Base-by-base conservation (phyloP, 176 grass and related monocot genomes). In the Cenchrus americanus region DNA sequence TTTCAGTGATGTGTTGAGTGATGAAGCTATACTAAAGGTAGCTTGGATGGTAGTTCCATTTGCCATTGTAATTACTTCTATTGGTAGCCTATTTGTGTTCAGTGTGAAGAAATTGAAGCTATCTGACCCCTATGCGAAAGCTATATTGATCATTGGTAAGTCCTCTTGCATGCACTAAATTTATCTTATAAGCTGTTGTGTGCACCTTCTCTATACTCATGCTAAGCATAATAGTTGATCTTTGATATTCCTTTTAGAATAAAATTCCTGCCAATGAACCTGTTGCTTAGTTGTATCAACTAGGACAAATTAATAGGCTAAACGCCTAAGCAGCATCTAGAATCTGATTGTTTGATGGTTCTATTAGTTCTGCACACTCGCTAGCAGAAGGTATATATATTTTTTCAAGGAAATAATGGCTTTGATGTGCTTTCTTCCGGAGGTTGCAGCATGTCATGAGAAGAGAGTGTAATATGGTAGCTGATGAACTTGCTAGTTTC, bases 41-140 rank as follows among this genome's bases (percentile, higher is more conserved):
- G 87, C 96, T 87, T 99, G 96, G 96, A 87, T 99, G 87, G 85
- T 89, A 71, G 78, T 99, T 78, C 96, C 96, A 75, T 87, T 96
- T 90, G 91, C 93, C 47, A 80, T 99, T 80, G 83, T 99, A 73
- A 79, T 99, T 90, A 94, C 91, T 84, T 87, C 63, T 64, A 48
- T 87, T 42, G 87, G 89, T 69, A 89, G 91, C 52, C 34, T 90
- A 62, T 85, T 99, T 84, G 96, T 99, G 55, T 87, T 96, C 63
- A 93, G 73, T 65, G 76, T 87, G 32, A 92, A 99, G 80, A 95
- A 80, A 83, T 75, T 99, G 67, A 92, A 76, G 76, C 70, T 92
- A 79, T 92, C 93, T 71, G 91, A 99, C n/a, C 77, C 93, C 65
- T 96, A 96, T 91, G 91, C 87, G 26, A 92, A 85, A 92, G 91